Evolutionary conservation across 805 yeast genomes (phyloP).

Genomic region (fission yeast (Schizosaccharomyces pombe)): ASM294v3 CU329670.1:5092501-5093000

Average conservation of each 20-base stretch:
- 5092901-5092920: constrained; percentile 72
- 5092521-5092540: constrained; percentile 49
- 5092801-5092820: constrained; percentile 6
- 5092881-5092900: constrained; percentile 20
- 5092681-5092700: constrained; percentile 13
- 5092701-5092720: constrained; percentile 30
- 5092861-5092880: constrained; percentile 7
- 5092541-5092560: constrained; percentile 32
- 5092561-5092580: constrained; percentile 22
- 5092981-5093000: constrained; percentile 42
- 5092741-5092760: constrained; percentile 45
- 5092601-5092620: constrained; percentile 29
- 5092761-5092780: constrained; percentile 56
- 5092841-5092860: constrained; percentile 5
- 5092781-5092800: constrained; percentile 45
- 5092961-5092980: constrained; percentile 42
- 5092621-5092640: constrained; percentile 61
- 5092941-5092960: constrained; percentile 17
- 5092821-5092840: constrained; percentile 7
- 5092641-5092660: constrained; percentile 36
- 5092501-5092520: constrained; percentile 43
- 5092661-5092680: constrained; percentile 46
- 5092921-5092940: constrained; percentile 55
- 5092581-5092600: constrained; percentile 24
- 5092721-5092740: constrained; percentile 48